phyloP scores from a whole-genome alignment of 306 rosid genomes.

The Lathyrus aphaca region DNA sequence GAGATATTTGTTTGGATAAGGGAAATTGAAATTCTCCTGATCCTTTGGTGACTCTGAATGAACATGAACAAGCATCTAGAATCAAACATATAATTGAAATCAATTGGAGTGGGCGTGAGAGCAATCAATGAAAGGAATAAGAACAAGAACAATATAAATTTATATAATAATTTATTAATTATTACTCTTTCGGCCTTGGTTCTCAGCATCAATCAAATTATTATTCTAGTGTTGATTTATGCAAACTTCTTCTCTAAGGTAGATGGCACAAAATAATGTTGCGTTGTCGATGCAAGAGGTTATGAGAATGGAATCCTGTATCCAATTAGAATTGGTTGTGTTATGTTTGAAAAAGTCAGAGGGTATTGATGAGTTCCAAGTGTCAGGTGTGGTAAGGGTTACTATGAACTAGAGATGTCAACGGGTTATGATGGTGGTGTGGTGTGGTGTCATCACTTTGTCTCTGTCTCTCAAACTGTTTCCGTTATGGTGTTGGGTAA shows the following conservation, averaged over 20 bases:
- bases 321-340: slow-evolving; percentile 30
- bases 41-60: slow-evolving; percentile 63
- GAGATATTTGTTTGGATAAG: slow-evolving; percentile 93
- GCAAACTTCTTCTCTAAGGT: slow-evolving; percentile 45
- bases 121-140: slow-evolving; percentile 53
- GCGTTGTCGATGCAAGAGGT: slow-evolving; percentile 46
- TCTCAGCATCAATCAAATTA: slow-evolving; percentile 51
- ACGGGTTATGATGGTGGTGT: not conserved
- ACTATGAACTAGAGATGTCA: not conserved
- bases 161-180: slow-evolving; percentile 22
- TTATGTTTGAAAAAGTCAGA: slow-evolving; percentile 44
- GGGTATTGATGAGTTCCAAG: slow-evolving; percentile 32
- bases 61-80: slow-evolving; percentile 56
- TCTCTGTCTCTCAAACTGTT: too few species aligned
- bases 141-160: slow-evolving; percentile 48
- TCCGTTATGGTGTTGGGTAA: too few species aligned
- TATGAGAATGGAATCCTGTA: slow-evolving; percentile 41
- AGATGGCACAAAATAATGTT: slow-evolving; percentile 43
- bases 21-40: slow-evolving; percentile 53
- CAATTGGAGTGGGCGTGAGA: slow-evolving; percentile 39
- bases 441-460: too few species aligned
- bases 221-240: slow-evolving; percentile 36
- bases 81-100: slow-evolving; percentile 50
- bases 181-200: slow-evolving; percentile 56
- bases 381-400: slow-evolving; percentile 29